A percentile compares a stretch with the other conserved stretches of the same genome.
phyloP scores from a whole-genome alignment of 2,329 filamentous ascomycete genomes.

The Sporothrix variecibatus region DNA sequence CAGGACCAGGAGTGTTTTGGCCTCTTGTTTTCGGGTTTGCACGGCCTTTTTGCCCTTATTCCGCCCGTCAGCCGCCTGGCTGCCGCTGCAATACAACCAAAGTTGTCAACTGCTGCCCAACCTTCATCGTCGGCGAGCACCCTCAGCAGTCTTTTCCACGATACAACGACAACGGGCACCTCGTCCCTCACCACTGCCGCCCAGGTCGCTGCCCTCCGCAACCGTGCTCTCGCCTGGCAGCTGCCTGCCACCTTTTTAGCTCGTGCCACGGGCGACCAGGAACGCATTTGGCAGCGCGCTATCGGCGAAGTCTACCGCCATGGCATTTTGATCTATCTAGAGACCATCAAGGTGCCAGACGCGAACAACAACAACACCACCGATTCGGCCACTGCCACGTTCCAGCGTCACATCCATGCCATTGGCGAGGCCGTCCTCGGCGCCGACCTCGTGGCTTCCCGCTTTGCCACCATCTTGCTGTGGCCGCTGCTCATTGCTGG shows the following conservation, averaged over 20 bases:
- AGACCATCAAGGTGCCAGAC: constrained; percentile 21
- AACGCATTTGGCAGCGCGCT: constrained; percentile 28
- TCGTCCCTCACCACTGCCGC: neutral
- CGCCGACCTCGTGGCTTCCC: constrained; percentile 27
- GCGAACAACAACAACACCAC: neutral
- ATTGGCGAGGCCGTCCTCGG: constrained; percentile 28
- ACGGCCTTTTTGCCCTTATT: constrained; percentile 31
- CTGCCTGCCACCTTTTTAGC: constrained; percentile 24
- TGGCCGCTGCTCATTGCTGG: constrained; percentile 32
- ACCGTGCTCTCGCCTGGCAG: constrained; percentile 28
- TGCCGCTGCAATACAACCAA: neutral
- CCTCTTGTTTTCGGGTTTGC: constrained; percentile 30
- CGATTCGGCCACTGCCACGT: constrained; percentile 1
- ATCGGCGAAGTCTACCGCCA: constrained; percentile 31
- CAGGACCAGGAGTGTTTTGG: constrained; percentile 29
- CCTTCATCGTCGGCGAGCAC: neutral
- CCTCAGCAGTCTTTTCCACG: constrained; percentile 6
- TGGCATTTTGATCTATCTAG: constrained; percentile 30
- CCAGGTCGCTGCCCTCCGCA: constrained; percentile 24
- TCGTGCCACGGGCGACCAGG: constrained; percentile 26
- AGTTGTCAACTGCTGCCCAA: neutral
- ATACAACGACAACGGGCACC: neutral
- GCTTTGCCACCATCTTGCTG: constrained; percentile 29
- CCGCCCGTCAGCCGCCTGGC: constrained; percentile 28
- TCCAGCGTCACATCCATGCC: constrained; percentile 27